phyloP scores from a whole-genome alignment of 768 basidiomycete species.

The Leucocoprinus leucothites region DNA sequence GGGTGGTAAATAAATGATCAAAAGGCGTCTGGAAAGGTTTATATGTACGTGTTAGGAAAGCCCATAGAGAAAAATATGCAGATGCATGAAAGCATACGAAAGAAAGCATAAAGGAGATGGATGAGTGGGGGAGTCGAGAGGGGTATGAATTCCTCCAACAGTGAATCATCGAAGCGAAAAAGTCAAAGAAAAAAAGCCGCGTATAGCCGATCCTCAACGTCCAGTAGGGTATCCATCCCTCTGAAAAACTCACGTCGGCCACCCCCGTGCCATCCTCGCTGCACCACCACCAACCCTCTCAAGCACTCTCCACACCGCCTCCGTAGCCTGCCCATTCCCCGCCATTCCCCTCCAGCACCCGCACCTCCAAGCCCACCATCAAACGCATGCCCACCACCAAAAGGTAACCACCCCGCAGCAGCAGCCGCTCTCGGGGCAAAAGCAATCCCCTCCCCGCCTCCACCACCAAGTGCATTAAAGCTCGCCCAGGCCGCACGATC shows the following conservation, averaged over 20 bases:
- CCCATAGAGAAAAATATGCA: background rate
- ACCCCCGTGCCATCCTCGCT: conserved; percentile 71
- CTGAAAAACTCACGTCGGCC: conserved; percentile 45
- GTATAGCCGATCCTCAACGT: background rate
- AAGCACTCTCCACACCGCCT: conserved; percentile 65
- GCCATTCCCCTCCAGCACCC: conserved; percentile 67
- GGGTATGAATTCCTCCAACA: background rate
- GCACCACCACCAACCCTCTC: conserved; percentile 74
- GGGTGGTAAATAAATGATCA: background rate
- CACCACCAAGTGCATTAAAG: conserved; percentile 75
- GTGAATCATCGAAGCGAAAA: no score
- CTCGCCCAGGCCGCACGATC: conserved; percentile 78
- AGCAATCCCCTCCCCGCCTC: conserved; percentile 5
- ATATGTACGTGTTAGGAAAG: background rate
- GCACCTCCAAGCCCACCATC: conserved; percentile 14
- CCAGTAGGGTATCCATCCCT: background rate
- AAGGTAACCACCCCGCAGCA: conserved; percentile 7
- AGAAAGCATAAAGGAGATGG: background rate
- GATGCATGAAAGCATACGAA: no score
- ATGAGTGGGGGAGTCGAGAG: background rate
- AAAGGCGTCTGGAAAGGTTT: background rate
- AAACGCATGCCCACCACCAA: background rate
- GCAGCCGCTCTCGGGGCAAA: conserved; percentile 2
- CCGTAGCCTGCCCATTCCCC: conserved; percentile 45
- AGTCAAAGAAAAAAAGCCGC: background rate